phyloP scores from a whole-genome alignment of 139 green algal genomes.

The Closterium sp. region DNA sequence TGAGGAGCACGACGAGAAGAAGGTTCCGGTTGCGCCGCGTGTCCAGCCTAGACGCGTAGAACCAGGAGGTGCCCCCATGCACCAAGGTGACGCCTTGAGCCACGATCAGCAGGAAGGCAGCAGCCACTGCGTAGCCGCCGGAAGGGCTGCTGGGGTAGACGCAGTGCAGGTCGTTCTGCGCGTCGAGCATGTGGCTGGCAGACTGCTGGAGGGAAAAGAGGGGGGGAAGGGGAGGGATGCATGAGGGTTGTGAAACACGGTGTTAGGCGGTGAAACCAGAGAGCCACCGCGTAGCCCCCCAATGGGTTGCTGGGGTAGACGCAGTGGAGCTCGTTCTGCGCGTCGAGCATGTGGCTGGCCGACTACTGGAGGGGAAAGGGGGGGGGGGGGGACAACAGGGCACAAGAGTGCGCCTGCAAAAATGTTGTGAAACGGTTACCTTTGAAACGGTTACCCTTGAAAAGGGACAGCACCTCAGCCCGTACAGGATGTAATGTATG shows the following conservation, averaged over 20 bases:
- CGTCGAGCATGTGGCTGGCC: neutral
- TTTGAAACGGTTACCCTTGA: too few relatives aligned
- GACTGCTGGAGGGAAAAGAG: neutral
- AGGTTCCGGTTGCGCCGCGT: neutral
- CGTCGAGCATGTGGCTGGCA: neutral
- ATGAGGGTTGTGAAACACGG: too few relatives aligned
- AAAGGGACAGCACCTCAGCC: too few relatives aligned
- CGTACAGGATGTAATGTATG: too few relatives aligned
- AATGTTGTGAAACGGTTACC: too few relatives aligned
- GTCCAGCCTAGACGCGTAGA: neutral
- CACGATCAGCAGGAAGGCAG: neutral
- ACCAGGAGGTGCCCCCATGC: neutral
- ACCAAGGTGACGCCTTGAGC: neutral
- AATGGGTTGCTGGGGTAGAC: neutral
- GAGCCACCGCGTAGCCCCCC: too few relatives aligned
- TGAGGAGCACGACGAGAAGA: neutral
- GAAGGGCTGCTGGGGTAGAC: neutral
- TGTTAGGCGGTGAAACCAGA: too few relatives aligned
- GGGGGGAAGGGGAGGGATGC: too few relatives aligned
- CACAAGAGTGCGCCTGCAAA: too few relatives aligned
- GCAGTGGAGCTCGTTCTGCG: neutral
- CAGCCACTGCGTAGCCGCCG: neutral
- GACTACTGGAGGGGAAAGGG: neutral
- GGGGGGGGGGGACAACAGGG: too few relatives aligned
- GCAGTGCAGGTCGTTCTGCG: neutral